These are phyloP conservation scores for Fraxinus quadrangulata DNA, from an alignment of 257 asterid genomes.

Conservation along the genomic window DNA sequence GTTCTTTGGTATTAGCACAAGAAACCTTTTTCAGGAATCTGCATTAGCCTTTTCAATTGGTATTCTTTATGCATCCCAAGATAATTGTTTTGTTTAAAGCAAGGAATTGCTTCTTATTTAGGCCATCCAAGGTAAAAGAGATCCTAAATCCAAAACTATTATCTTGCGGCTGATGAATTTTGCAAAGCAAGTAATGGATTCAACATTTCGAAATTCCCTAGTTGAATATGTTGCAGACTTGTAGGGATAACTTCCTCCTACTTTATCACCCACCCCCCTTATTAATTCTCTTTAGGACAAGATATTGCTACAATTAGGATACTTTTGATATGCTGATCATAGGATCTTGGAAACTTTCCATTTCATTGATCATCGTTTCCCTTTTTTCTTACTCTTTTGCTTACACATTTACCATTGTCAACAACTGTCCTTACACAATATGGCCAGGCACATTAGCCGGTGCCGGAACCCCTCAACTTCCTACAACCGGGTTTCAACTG, in stretches of 20 bases:
- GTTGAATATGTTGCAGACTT: conserved; percentile 33
- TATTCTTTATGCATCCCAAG: conserved; percentile 16
- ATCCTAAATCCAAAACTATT: conserved; percentile 61
- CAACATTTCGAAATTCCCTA: conserved; percentile 9
- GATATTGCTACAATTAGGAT: background rate
- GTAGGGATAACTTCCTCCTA: conserved; percentile 12
- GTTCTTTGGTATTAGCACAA: background rate
- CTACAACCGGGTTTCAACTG: conserved; percentile 71
- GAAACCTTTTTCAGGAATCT: conserved; percentile 14
- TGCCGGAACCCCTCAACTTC: conserved; percentile 64
- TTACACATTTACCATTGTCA: conserved; percentile 50
- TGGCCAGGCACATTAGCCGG: conserved; percentile 91
- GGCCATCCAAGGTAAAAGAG: conserved; percentile 60
- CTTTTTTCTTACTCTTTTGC: conserved; percentile 37
- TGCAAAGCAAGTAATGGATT: conserved; percentile 38
- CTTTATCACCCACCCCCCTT: conserved; percentile 8
- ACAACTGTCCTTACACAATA: conserved; percentile 69
- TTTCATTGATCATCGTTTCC: conserved; percentile 28
- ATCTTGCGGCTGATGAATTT: conserved; percentile 50
- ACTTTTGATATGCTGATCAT: conserved; percentile 30
- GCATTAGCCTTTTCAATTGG: conserved; percentile 23
- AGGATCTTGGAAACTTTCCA: conserved; percentile 34
- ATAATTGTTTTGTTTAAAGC: conserved; percentile 36
- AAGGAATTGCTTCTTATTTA: conserved; percentile 59
- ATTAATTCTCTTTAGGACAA: background rate